Conservation (phyloP, 2,329 filamentous ascomycete species). For the Proliferodiscus dingleyae region DNA sequence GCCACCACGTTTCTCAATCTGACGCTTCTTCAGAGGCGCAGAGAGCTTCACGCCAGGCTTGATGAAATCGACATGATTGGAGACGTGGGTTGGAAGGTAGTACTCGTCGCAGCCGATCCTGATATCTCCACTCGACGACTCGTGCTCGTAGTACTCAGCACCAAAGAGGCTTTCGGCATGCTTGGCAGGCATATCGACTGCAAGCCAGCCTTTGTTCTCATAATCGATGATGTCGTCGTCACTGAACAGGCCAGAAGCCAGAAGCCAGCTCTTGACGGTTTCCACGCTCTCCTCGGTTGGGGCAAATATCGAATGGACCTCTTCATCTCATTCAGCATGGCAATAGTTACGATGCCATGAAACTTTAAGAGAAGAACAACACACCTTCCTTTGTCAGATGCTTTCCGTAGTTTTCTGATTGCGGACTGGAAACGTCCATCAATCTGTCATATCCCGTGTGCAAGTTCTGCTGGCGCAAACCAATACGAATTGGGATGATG, state of each 20-base stretch:
- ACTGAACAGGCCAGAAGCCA: conserved; percentile 28
- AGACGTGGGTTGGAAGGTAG: conserved; percentile 38
- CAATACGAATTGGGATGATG: conserved; percentile 2
- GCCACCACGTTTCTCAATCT: neutral
- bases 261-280: conserved; percentile 32
- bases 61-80: conserved; percentile 42
- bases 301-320: conserved; percentile 30
- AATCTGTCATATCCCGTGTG: conserved; percentile 2
- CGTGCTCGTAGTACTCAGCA: conserved; percentile 33
- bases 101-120: conserved; percentile 34
- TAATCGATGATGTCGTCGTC: conserved; percentile 30
- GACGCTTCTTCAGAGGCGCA: neutral
- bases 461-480: conserved; percentile 3
- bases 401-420: conserved; percentile 17
- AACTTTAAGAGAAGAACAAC: too few species aligned
- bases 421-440: conserved; percentile 19
- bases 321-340: too few species aligned
- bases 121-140: conserved; percentile 20
- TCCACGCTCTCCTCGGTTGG: conserved; percentile 25
- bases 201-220: conserved; percentile 32
- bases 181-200: conserved; percentile 32
- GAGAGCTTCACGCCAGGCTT: conserved; percentile 39
- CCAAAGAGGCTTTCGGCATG: conserved; percentile 33
- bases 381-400: conserved; percentile 17
- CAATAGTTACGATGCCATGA: too few species aligned